These are phyloP conservation scores for Ustilago xerochloae DNA, from an alignment of 1,284 basidiomycete species.

Conservation along the genomic window DNA sequence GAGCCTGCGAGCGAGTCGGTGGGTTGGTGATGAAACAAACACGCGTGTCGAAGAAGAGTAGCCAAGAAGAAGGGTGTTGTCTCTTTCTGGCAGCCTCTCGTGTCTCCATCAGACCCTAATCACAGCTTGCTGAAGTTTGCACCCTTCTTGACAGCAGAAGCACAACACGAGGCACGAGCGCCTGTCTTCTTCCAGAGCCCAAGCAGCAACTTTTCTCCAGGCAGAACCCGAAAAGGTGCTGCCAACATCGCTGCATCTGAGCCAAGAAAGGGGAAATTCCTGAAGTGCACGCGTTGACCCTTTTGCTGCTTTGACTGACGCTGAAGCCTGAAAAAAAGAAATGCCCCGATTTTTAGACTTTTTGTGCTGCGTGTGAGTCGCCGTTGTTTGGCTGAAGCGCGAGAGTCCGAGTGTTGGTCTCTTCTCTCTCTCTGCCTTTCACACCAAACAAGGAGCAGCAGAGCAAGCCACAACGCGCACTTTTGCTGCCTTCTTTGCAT, in stretches of 20 bases:
- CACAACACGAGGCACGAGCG: not conserved
- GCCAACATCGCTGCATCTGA: not conserved
- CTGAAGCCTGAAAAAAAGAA: not conserved
- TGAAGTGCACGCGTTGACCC: no score
- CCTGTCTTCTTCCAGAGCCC: not conserved
- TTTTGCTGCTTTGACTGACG: not conserved
- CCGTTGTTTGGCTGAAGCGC: not conserved
- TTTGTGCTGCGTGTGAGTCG: not conserved
- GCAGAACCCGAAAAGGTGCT: no score
- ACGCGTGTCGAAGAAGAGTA: not conserved
- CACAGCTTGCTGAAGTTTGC: no score
- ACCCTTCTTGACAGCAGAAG: no score
- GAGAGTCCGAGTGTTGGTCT: not conserved
- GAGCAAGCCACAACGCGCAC: not conserved
- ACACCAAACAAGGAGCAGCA: no score
- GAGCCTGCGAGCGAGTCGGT: not conserved
- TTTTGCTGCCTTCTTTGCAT: not conserved
- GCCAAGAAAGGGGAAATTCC: not conserved
- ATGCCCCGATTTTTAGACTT: not conserved
- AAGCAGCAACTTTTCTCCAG: no score
- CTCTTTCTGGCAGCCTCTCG: not conserved
- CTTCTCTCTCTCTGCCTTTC: not conserved
- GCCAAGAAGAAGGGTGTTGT: not conserved
- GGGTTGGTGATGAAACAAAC: not conserved
- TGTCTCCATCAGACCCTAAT: conserved; percentile 3